Base-by-base conservation (phyloP, 495 filamentous ascomycete genomes). In the Penicillium steckii region DNA sequence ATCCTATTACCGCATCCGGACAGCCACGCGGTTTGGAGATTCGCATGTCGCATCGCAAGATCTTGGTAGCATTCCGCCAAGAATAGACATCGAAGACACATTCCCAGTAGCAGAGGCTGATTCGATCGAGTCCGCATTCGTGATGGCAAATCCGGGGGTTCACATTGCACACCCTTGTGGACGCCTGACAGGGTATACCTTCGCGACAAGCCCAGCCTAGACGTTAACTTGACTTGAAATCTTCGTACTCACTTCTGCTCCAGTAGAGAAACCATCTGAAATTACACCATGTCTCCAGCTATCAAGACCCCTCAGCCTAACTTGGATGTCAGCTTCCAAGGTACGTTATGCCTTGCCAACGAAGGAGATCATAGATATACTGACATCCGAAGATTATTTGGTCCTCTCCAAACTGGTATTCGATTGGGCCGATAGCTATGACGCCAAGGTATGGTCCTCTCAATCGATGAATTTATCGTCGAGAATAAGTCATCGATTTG, bases 361-460 rank as follows among this genome's bases (percentile, higher is more conserved):
- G n/a, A n/a, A n/a, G n/a, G n/a, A n/a, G n/a, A n/a, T n/a, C n/a
- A n/a, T n/a, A n/a, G n/a, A 19, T 2, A 29, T 18, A 40, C 18
- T 53, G 35, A 55, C 44, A 33, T 32, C n/a, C 26, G 24, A 13
- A 66, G 63, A 66, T 38, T 66, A 59, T 18, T 43, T 66, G 29
- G 35, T 61, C 22, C 52, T 66, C 12, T 64, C 63, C 3, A 66
- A 61, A 44, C 46, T 66, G 2, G 61, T 64, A 2, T 88, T 87
- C 67, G 85, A 91, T 55, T 92, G 88, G 88, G 87, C 85, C 0
- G 88, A 91, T 60, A 88, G 85, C 77, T 92, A 92, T 67, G 88
- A 91, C 71, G 79, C 76, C 60, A 92, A 84, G 58, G 67, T 68
- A 59, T 27, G 15, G 33, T 30, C 17, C 1, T 3, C 1, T 13